These are phyloP conservation scores for Leptodontidium sp. DNA, from an alignment of 2,329 filamentous ascomycete species.

Conservation along the genomic window DNA sequence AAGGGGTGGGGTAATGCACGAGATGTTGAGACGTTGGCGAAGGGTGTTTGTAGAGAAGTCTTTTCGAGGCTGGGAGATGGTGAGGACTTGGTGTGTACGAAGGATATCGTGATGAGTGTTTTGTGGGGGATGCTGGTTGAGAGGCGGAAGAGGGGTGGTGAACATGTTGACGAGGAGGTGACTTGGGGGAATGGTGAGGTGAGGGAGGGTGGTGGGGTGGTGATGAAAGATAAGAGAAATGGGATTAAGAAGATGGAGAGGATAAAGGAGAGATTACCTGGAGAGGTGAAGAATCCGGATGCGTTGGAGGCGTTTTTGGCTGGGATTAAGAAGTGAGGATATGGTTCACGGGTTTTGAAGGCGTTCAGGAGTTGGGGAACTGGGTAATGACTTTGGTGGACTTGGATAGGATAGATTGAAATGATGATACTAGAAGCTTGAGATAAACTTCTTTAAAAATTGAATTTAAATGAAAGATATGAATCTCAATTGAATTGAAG, in stretches of 20 bases:
- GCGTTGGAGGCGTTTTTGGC: too few relatives aligned
- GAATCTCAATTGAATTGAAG: too few relatives aligned
- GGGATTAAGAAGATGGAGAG: background rate
- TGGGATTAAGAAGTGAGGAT: background rate
- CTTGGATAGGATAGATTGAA: too few relatives aligned
- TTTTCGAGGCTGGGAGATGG: conserved; percentile 18
- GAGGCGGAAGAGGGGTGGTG: conserved; percentile 14
- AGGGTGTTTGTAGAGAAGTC: conserved; percentile 25
- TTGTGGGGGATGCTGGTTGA: conserved; percentile 30
- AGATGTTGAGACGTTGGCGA: conserved; percentile 57
- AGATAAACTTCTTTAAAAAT: too few relatives aligned
- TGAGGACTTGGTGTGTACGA: conserved; percentile 24
- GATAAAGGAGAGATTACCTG: background rate
- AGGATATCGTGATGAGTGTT: conserved; percentile 6
- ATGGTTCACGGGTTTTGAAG: background rate
- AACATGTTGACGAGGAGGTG: background rate
- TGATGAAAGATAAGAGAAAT: background rate
- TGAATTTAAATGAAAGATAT: too few relatives aligned
- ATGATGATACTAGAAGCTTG: too few relatives aligned
- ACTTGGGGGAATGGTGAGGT: background rate
- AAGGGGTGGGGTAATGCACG: conserved; percentile 59
- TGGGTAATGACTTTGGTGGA: too few relatives aligned
- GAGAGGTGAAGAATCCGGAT: too few relatives aligned
- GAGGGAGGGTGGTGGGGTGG: background rate
- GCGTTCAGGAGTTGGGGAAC: too few relatives aligned